Conservation (phyloP, 2,329 filamentous ascomycete genomes). For the Cryphonectria naterciae region DNA sequence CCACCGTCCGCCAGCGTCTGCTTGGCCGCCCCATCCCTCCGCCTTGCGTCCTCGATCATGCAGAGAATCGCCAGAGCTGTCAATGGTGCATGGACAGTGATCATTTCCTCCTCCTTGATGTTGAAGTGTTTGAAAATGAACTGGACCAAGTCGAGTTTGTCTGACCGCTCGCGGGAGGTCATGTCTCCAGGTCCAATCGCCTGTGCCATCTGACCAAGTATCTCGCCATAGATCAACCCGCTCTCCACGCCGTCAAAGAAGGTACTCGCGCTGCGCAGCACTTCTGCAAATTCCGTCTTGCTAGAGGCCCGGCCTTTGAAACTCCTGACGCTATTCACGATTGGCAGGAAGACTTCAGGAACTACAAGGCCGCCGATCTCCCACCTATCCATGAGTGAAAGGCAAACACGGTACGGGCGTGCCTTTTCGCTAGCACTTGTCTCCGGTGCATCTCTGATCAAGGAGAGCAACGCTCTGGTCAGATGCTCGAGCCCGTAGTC, state of each 20-base stretch:
- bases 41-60: constrained; percentile 61
- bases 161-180: constrained; percentile 53
- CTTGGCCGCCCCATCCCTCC: constrained; percentile 35
- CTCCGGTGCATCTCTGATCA: constrained; percentile 61
- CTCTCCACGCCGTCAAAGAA: constrained; percentile 99
- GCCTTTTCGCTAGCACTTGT: constrained; percentile 69
- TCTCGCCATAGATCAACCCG: constrained; percentile 85
- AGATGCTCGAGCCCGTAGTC: constrained; percentile 76
- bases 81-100: constrained; percentile 81
- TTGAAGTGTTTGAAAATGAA: constrained; percentile 92
- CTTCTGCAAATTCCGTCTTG: constrained; percentile 79
- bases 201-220: constrained; percentile 69
- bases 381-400: constrained; percentile 98
- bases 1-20: constrained; percentile 27
- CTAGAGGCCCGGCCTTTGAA: constrained; percentile 70
- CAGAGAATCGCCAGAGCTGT: constrained; percentile 67
- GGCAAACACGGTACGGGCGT: constrained; percentile 85
- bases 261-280: constrained; percentile 87
- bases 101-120: constrained; percentile 93
- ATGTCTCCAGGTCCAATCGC: constrained; percentile 55
- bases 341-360: constrained; percentile 84
- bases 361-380: constrained; percentile 92
- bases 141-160: constrained; percentile 72
- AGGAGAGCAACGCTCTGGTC: constrained; percentile 72
- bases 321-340: constrained; percentile 76